phyloP scores from a whole-genome alignment of 2,329 filamentous ascomycete species.

The Tolypocladium endophyticum region DNA sequence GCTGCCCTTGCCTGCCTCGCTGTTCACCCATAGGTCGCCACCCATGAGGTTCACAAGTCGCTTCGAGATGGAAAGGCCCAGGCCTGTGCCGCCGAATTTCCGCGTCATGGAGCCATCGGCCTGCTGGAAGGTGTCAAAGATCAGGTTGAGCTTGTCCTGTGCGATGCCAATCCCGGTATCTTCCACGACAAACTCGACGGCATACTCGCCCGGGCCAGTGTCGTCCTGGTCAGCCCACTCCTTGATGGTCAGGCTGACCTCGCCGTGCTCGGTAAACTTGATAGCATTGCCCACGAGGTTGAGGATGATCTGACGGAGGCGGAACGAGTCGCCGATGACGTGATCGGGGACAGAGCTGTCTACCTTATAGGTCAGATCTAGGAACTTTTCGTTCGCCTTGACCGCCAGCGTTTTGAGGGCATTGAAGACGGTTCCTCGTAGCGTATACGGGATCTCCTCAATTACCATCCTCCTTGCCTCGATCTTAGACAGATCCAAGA shows the following conservation, averaged over 20 bases:
- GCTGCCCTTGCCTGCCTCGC: constrained; percentile 81
- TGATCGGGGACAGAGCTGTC: constrained; percentile 91
- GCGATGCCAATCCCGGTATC: constrained; percentile 97
- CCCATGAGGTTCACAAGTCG: constrained; percentile 93
- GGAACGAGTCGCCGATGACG: constrained; percentile 93
- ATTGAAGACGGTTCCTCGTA: constrained; percentile 92
- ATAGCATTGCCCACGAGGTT: constrained; percentile 97
- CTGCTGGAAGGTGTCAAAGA: constrained; percentile 98
- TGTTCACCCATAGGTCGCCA: constrained; percentile 92
- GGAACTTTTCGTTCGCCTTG: constrained; percentile 89
- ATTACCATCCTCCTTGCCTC: constrained; percentile 97
- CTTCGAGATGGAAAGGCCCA: constrained; percentile 91
- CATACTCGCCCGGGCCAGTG: constrained; percentile 64
- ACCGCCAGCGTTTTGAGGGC: constrained; percentile 94
- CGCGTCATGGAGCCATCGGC: constrained; percentile 93
- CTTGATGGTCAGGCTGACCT: constrained; percentile 89
- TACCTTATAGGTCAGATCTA: constrained; percentile 87
- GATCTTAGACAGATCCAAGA: constrained; percentile 66
- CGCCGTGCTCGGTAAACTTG: constrained; percentile 95
- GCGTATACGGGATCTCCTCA: constrained; percentile 92
- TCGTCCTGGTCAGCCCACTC: constrained; percentile 52
- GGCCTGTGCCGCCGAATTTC: constrained; percentile 89
- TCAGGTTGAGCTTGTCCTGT: constrained; percentile 87
- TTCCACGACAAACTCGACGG: constrained; percentile 89
- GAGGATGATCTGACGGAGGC: constrained; percentile 88